Conservation (phyloP, 2,329 filamentous ascomycete genomes). For the Ophiostoma novo-ulmi region DNA sequence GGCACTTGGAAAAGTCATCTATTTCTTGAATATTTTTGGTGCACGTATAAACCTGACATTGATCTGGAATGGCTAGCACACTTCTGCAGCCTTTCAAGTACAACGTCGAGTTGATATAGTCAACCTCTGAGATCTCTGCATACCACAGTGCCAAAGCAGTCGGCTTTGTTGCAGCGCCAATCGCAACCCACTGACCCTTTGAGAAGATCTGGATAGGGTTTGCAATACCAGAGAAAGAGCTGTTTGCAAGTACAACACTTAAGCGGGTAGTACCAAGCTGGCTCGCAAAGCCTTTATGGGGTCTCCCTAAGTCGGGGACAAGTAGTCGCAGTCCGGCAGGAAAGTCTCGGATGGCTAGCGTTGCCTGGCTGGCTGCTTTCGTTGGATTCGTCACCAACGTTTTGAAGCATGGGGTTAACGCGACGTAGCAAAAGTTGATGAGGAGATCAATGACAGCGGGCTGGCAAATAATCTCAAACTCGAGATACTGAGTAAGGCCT, state of each 20-base stretch:
- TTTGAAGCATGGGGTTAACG: slow-evolving; percentile 34
- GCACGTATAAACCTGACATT: slow-evolving; percentile 9
- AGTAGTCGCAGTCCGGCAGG: slow-evolving; percentile 6
- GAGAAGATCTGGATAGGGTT: neutral
- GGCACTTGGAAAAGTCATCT: slow-evolving; percentile 40
- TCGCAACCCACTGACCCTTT: neutral
- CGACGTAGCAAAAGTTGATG: slow-evolving; percentile 71
- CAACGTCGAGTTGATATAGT: neutral
- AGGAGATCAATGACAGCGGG: slow-evolving; percentile 81
- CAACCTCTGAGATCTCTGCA: neutral
- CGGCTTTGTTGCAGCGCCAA: neutral
- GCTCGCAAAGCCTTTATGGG: neutral
- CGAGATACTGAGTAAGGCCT: slow-evolving; percentile 79
- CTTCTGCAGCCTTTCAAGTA: neutral
- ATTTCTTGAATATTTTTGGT: slow-evolving; percentile 54
- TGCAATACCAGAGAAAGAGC: neutral
- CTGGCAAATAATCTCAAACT: slow-evolving; percentile 74
- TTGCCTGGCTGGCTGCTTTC: neutral
- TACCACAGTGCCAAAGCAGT: neutral
- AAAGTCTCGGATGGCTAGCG: slow-evolving; percentile 5
- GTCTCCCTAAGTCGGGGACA: neutral
- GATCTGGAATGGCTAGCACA: neutral
- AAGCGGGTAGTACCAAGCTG: neutral
- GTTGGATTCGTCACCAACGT: too few species aligned
- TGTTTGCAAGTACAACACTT: neutral